Evolutionary conservation across 1,284 basidiomycete genomes (phyloP), one percentile per base, ranked within the genome.

Genomic region (Mixia osmundae): DNA sequence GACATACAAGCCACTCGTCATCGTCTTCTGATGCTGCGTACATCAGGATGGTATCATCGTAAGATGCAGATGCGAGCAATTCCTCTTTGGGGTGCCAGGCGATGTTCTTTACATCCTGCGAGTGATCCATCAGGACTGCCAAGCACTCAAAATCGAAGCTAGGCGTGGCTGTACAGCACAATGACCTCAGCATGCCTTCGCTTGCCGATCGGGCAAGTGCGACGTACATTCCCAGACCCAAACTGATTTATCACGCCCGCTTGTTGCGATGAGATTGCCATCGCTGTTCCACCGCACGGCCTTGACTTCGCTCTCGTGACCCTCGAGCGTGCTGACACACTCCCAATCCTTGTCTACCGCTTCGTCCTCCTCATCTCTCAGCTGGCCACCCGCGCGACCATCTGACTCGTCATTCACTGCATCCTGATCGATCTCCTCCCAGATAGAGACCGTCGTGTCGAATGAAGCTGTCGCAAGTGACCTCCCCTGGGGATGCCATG

Each of bases 291-390:
- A 97, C 3, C 72, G 77, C 0, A 95, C 77, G 46, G 74, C 69
- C 63, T 99, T 99, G 62, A 87, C 94, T 56, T 99, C 91, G 34
- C 76, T 87, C 55, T 97, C 91, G 54, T 97, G 91, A 0, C 91
- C 91, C 54, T 43, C 44, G 12, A 44, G 36, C 4, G 40, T 68
- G 35, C 72, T 74, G 39, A 76, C 68, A 54, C 83, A 87, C 50
- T 89, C 80, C 77, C 82, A 34, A n/a, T 33, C 41, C 30, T 78
- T 42, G 75, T 72, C 3, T 64, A 63, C 8, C 43, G 48, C 50
- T 10, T 48, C 50, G 14, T 54, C 58, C 6, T 51, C 54, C 2
- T 49, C 47, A 15, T 51, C 55, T n/a, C n/a, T n/a, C n/a, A n/a
- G n/a, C n/a, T n/a, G n/a, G n/a, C n/a, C n/a, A n/a, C n/a, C n/a